Evolutionary conservation across 1,139 yeast species (phyloP), one percentile per base, ranked within the genome.

Genomic region (Scheffersomyces cryptocercus): DNA sequence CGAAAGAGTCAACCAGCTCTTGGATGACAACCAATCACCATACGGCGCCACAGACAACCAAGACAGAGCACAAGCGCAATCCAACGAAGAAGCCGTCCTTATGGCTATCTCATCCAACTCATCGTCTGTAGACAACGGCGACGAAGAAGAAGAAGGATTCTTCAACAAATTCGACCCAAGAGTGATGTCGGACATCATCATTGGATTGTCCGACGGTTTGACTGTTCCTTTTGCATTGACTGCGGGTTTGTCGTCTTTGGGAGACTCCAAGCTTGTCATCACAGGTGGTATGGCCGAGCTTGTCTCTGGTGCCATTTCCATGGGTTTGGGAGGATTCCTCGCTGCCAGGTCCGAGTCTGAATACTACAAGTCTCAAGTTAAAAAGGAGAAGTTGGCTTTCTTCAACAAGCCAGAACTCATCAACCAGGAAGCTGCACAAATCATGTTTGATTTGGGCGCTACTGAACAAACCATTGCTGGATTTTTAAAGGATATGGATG

Each of bases 211-310:
- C 37, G 95, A 86, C 61, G 95, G 95, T 2, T 73, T 86, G 54
- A 86, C 95, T 2, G 95, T 86, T 38, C 95, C 95, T 14, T 86
- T 86, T 71, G 93, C 95, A 5, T 73, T 86, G 53, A 86, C 93
- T 4, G 93, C 95, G 0, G 95, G 93, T 36, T 72, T 86, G 46
- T 84, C 90, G 1, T 84, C 90, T 1, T 70, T 86, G 45, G 95
- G 95, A 45, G 85, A 84, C 57, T 70, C 90, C 12, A 82, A 76
- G 58, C 71, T 86, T 56, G 95, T 86, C 33, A 85, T 86, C 42
- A 85, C 93, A 16, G 95, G 93, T 73, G 95, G 93, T 33, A 80
- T 86, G 79, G 93, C 93, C 3, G 95, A 86, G 64, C 72, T 86
- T 56, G 88, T 86, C 4, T 82, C 89, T 4, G 95, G 95, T 36